Evolutionary conservation across 768 basidiomycete genomes (phyloP).

Genomic region (Krasilnikovozyma curviuscula): DNA sequence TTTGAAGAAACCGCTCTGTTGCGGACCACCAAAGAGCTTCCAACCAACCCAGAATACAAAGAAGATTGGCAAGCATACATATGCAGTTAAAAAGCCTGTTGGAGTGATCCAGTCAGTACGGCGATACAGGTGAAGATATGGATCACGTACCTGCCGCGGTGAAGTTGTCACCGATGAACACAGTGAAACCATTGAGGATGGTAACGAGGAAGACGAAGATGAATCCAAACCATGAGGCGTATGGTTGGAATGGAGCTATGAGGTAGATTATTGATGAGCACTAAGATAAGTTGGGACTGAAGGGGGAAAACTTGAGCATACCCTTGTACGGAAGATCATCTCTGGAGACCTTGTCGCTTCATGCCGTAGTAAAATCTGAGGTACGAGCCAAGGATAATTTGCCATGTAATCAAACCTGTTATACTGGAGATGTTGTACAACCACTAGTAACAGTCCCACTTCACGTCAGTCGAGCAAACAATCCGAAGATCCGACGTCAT

Average conservation of each 20-base stretch:
- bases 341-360: constrained; percentile 2
- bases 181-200: constrained; percentile 19
- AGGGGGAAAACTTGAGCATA: not conserved
- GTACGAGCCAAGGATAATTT: constrained; percentile 7
- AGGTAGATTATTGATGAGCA: too few species aligned
- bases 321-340: constrained; percentile 7
- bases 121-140: too few species aligned
- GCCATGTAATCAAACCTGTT: constrained; percentile 27
- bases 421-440: constrained; percentile 25
- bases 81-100: too few species aligned
- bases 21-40: constrained; percentile 14
- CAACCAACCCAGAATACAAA: constrained; percentile 16
- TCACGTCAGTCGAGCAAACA: too few species aligned
- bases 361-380: constrained; percentile 9
- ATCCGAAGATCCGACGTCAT: constrained; percentile 13
- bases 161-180: constrained; percentile 20
- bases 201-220: constrained; percentile 14
- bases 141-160: constrained; percentile 15
- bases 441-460: constrained; percentile 14
- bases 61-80: constrained; percentile 14
- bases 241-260: constrained; percentile 16
- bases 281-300: too few species aligned
- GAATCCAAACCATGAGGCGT: constrained; percentile 14
- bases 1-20: not conserved
- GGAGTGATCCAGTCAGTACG: too few species aligned